Percentiles rank a stretch among this genome's conserved stretches.
Conservation (phyloP, 805 yeast species). For the Yamadazyma scolyti region DNA sequence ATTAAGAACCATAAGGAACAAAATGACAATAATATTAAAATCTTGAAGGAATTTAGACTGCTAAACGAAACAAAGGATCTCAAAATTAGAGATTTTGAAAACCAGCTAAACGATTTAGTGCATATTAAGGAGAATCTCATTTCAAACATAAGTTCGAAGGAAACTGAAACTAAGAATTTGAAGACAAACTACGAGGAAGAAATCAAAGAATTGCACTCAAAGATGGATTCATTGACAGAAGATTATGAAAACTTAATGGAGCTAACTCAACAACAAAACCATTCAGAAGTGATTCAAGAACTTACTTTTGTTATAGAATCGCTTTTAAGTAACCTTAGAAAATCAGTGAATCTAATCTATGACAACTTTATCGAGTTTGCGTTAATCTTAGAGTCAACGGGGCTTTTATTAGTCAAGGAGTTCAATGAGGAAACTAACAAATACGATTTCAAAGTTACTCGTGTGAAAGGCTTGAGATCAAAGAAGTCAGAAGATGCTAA, state of each 20-base stretch:
- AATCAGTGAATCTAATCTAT: slow-evolving; percentile 16
- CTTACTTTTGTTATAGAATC: slow-evolving; percentile 18
- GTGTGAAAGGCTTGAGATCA: slow-evolving; percentile 76
- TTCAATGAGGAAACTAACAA: slow-evolving; percentile 13
- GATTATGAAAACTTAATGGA: slow-evolving; percentile 42
- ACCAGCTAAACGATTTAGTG: slow-evolving; percentile 14
- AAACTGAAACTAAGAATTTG: slow-evolving; percentile 54
- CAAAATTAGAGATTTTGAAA: slow-evolving; percentile 4
- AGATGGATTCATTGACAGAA: slow-evolving; percentile 45
- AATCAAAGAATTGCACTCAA: slow-evolving; percentile 38
- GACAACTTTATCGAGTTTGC: slow-evolving; percentile 45
- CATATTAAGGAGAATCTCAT: slow-evolving; percentile 58
- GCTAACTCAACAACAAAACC: slow-evolving; percentile 20
- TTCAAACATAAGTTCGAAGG: slow-evolving; percentile 66
- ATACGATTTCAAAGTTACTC: slow-evolving; percentile 48
- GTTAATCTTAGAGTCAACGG: slow-evolving; percentile 67
- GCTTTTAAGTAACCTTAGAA: slow-evolving; percentile 13
- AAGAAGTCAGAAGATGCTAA: slow-evolving; percentile 29
- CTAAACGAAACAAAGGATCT: slow-evolving; percentile 8
- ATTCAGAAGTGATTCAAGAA: slow-evolving; percentile 24
- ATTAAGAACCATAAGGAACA: slow-evolving; percentile 2
- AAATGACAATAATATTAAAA: not conserved
- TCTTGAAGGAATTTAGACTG: slow-evolving; percentile 5
- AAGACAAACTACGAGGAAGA: slow-evolving; percentile 47
- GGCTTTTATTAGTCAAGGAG: slow-evolving; percentile 58